Evolutionary conservation across 2,329 filamentous ascomycete genomes (phyloP), one percentile per base, ranked within the genome.

Genomic region (Rhexocercosporidium sp.): DNA sequence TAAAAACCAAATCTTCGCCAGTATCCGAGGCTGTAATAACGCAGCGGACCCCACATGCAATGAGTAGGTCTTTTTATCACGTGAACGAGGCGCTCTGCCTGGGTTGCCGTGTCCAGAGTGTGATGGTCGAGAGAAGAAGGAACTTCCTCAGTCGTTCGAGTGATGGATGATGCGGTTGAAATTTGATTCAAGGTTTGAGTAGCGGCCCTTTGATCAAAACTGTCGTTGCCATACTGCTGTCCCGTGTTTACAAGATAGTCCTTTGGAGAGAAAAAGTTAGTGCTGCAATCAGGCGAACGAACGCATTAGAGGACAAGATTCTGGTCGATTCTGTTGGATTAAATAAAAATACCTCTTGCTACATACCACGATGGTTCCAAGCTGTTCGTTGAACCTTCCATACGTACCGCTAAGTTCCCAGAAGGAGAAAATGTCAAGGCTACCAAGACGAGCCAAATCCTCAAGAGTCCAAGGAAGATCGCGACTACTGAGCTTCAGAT

Each of bases 1-100:
- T 59, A 41, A 27, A 41, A 59, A 16, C 31, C 54, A n/a, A 59
- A 59, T 25, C 16, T 59, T 6, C 54, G 54, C 54, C 54, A 59
- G n/a, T 59, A 3, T 39, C 14, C 20, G 34, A 59, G n/a, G 16
- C 6, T 8, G 31, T 25, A 18, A n/a, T 59, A 18, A 18, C 34
- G 20, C 16, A 41, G 20, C 4, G 34, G 54, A 14, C 9, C 12
- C n/a, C n/a, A 22, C 4, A 39, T 3, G n/a, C 29, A 39, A 39
- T 14, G 29, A 25, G 29, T 22, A 39, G n/a, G n/a, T n/a, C 16
- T 57, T 6, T 7, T 18, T 11, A 57, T 39, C 29, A 22, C n/a
- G 8, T 39, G 18, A 39, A 37, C 31, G 7, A 57, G 6, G 11
- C 3, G 6, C 34, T 41, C 54, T 41, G 20, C 20, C 37, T 59